Percentiles rank a stretch among this genome's conserved stretches.
phyloP scores from a whole-genome alignment of 2,329 filamentous ascomycete species.

The Hypoxylon sp. region DNA sequence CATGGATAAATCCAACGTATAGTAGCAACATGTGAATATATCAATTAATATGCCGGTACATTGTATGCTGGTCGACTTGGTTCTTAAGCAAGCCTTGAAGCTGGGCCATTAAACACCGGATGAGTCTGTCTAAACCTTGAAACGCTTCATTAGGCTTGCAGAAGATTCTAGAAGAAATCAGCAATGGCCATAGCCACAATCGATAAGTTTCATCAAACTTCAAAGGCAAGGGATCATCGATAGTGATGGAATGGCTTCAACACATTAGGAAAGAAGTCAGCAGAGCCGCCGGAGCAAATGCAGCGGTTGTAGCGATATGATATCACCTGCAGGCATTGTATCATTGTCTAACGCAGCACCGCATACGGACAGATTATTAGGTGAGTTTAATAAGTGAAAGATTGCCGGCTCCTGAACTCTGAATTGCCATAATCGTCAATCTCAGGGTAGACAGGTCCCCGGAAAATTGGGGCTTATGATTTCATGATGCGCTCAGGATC shows the following conservation, averaged over 20 bases:
- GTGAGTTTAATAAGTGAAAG: neutral
- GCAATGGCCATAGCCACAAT: neutral
- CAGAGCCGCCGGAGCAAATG: slow-evolving; percentile 28
- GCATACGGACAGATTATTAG: neutral
- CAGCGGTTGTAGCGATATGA: slow-evolving; percentile 14
- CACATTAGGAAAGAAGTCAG: slow-evolving; percentile 13
- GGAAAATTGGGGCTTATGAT: slow-evolving; percentile 38
- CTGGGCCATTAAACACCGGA: too few species aligned
- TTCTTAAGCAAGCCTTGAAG: too few species aligned
- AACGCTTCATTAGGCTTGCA: neutral
- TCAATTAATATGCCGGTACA: too few species aligned
- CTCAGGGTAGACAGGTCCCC: slow-evolving; percentile 17
- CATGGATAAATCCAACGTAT: too few species aligned
- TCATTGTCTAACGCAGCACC: slow-evolving; percentile 7
- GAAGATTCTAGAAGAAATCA: neutral
- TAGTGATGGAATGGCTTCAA: slow-evolving; percentile 16
- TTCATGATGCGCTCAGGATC: slow-evolving; percentile 40
- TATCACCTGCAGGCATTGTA: slow-evolving; percentile 15
- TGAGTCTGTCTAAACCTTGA: too few species aligned
- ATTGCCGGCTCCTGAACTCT: slow-evolving; percentile 6
- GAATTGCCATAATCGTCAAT: slow-evolving; percentile 8
- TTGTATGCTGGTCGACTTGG: too few species aligned
- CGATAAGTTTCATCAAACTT: neutral
- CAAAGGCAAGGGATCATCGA: slow-evolving; percentile 2
- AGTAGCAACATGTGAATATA: too few species aligned